Evolutionary conservation across 2,329 filamentous ascomycete species (phyloP).

Genomic region (Aspergillus sp.): DNA sequence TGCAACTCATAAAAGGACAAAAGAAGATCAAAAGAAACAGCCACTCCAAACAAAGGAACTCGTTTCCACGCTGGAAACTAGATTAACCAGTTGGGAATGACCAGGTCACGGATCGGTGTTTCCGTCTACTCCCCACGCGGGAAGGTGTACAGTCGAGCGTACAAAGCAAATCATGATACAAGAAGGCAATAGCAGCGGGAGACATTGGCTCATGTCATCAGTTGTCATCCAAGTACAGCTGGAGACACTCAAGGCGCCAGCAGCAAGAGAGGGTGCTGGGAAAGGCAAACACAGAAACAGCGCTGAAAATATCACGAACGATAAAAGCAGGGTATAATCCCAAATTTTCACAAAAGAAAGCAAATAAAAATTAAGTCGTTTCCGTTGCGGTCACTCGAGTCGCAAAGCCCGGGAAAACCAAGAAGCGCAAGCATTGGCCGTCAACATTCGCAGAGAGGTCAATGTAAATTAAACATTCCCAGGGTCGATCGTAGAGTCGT

Average conservation of each 20-base stretch:
- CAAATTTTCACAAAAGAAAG: slow-evolving; percentile 30
- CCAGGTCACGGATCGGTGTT: too few relatives aligned
- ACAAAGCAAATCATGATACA: slow-evolving; percentile 21
- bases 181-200: slow-evolving; percentile 14
- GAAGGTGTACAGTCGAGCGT: slow-evolving; percentile 4
- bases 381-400: slow-evolving; percentile 5
- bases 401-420: slow-evolving; percentile 4
- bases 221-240: neutral
- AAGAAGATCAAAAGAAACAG: slow-evolving; percentile 13
- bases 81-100: too few relatives aligned
- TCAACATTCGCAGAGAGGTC: neutral
- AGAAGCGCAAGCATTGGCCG: slow-evolving; percentile 10
- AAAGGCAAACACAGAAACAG: slow-evolving; percentile 9
- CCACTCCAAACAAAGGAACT: slow-evolving; percentile 18
- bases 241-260: neutral
- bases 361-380: slow-evolving; percentile 16
- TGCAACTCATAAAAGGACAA: slow-evolving; percentile 18
- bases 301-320: slow-evolving; percentile 9
- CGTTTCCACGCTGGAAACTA: too few relatives aligned
- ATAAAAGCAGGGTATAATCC: slow-evolving; percentile 24
- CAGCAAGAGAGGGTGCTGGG: too few relatives aligned
- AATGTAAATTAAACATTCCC: slow-evolving; percentile 11
- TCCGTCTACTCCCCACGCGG: too few relatives aligned
- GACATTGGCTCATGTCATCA: slow-evolving; percentile 5
- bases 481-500: slow-evolving; percentile 26